Evolutionary conservation across 768 basidiomycete species (phyloP), one percentile per base, ranked within the genome.

Genomic region (Kwoniella dejecticola): DNA sequence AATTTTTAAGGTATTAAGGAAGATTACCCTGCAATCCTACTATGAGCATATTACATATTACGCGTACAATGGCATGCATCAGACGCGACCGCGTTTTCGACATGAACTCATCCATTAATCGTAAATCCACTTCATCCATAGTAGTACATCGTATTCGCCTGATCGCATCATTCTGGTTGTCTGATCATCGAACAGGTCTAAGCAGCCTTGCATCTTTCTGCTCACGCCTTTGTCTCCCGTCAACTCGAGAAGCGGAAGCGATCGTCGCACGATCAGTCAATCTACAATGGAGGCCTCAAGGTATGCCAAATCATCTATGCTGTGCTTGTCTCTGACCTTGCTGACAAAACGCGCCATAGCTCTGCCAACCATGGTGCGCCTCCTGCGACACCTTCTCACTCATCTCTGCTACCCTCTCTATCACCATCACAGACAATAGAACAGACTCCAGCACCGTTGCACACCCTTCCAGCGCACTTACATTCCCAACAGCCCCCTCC

Each of bases 321-420:
- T 36, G 15, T 36, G 15, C 33, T 36, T 36, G 15, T 7, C 15
- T 36, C 33, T 36, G 7, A 36, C n/a, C n/a, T n/a, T n/a, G 17
- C 41, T 23, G 11, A 44, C n/a, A 11, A 42, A 5, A 24, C 36
- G 8, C 40, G 31, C 38, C 21, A 7, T 46, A 60, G 58, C 58
- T 60, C 58, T 13, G 13, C 58, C 8, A 33, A 36, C 5, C 56
- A 57, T 19, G 31, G 31, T 30, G 49, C 52, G 41, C 58, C 58
- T 15, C 67, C 63, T 6, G 63, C 63, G 13, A 68, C 68, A 3
- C 68, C 63, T 6, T 69, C 68, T 11, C 68, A 69, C 30, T 21
- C 63, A 38, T 59, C 61, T 29, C 54, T 69, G 2, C 58, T 69
- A 23, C 68, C 68, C 8, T 57, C 68, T 27, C 36, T 69, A 6